phyloP scores from a whole-genome alignment of 1,139 yeast species.

The Hemisphaericaspora lyxosophila region DNA sequence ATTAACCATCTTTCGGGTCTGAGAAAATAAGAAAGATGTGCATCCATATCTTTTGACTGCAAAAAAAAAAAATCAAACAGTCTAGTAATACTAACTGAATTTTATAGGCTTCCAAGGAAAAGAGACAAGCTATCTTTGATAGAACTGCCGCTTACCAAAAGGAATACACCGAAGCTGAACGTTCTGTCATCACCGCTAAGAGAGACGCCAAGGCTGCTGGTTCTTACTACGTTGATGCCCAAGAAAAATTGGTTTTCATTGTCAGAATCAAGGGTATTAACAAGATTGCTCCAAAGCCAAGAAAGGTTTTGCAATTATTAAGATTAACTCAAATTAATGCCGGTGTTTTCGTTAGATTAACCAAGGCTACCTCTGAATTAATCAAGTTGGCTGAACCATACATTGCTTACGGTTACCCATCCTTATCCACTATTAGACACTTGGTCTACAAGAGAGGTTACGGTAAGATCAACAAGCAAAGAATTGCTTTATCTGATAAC shows the following conservation, averaged over 20 bases:
- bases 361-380: slow-evolving; percentile 98
- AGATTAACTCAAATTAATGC: slow-evolving; percentile 98
- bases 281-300: slow-evolving; percentile 99
- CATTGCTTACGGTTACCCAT: slow-evolving; percentile 99
- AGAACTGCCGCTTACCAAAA: slow-evolving; percentile 98
- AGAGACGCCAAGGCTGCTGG: slow-evolving; percentile 97
- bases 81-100: slow-evolving; percentile 37
- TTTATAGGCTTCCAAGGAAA: slow-evolving; percentile 74
- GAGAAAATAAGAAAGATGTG: slow-evolving; percentile 40
- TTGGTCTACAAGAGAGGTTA: slow-evolving; percentile 99
- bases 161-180: slow-evolving; percentile 95
- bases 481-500: slow-evolving; percentile 93
- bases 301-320: slow-evolving; percentile 97
- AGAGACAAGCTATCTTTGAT: slow-evolving; percentile 93
- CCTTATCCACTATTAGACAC: slow-evolving; percentile 91
- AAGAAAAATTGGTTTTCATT: slow-evolving; percentile 94
- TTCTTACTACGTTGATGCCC: slow-evolving; percentile 96
- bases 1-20: slow-evolving; percentile 99
- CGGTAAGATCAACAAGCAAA: slow-evolving; percentile 99
- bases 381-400: slow-evolving; percentile 98
- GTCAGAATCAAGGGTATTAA: slow-evolving; percentile 99
- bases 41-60: slow-evolving; percentile 5
- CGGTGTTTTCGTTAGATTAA: slow-evolving; percentile 96
- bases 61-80: too few relatives aligned
- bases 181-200: slow-evolving; percentile 87